Base-by-base conservation (phyloP, 495 filamentous ascomycete species). In the Penicillium verhagenii region DNA sequence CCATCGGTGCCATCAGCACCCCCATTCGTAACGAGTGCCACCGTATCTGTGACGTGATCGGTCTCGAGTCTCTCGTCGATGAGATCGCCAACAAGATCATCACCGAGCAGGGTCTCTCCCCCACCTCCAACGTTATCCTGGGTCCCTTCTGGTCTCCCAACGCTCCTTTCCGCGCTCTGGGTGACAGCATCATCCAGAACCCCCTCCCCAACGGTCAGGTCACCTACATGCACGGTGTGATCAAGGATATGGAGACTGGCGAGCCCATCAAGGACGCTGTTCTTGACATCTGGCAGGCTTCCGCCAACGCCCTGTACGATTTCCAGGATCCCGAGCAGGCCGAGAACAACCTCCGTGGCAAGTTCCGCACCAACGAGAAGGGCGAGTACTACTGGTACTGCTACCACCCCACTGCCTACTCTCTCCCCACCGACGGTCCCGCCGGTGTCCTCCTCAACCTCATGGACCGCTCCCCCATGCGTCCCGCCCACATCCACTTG, bases 121-220 rank as follows among this genome's bases (percentile, higher is more conserved):
- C 90, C 44, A 94, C 90, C 51, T 91, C 88, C 29, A 88, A 86
- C 58, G 84, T 89, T 47, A 94, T 94, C 66, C 85, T 94, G 31
- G 89, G 89, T 31, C 89, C 89, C 68, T 93, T 93, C 83, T 93
- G 87, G 88, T 89, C 85, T 8, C 88, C 89, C 71, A 84, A 90
- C 67, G 88, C 88, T 8, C 88, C 89, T 29, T 89, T 89, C 82
- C 86, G 87, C 21, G 74, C 81, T 42, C 80, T 84, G 58, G 89
- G 88, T 59, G 85, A 79, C 61, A 79, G 69, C 68, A 87, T 89
- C 72, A 87, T 91, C 66, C 82, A 89, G 64, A 72, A 88, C 72
- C 69, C 79, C 57, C 79, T 84, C 21, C 76, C 79, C 29, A 73
- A 84, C 59, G 88, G 87, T 48, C 76, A 79, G 54, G 81, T 87